phyloP scores from a whole-genome alignment of 2,329 filamentous ascomycete species.

The Thermothelomyces thermophilus region DNA sequence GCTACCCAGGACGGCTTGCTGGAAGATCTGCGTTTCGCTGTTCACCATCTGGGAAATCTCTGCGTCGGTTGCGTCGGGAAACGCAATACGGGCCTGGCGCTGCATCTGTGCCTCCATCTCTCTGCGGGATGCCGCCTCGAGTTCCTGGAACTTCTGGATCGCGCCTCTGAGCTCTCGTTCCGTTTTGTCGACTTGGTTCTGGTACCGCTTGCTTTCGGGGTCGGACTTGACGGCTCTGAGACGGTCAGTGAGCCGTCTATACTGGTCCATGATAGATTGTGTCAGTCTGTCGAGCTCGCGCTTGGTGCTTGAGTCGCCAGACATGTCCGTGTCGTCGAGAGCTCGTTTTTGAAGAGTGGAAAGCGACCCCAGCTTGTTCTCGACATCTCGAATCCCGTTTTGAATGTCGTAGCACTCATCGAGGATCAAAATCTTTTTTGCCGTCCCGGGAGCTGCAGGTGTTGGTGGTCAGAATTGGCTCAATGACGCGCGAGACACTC shows the following conservation, averaged over 20 bases:
- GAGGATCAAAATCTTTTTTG: constrained; percentile 68
- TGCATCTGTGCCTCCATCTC: constrained; percentile 77
- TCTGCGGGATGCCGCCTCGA: constrained; percentile 74
- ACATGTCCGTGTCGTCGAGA: constrained; percentile 69
- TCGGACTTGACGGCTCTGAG: constrained; percentile 78
- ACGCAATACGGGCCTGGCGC: constrained; percentile 84
- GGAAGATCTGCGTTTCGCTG: constrained; percentile 74
- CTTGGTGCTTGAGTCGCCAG: constrained; percentile 56
- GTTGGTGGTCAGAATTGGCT: not conserved
- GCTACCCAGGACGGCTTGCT: constrained; percentile 76
- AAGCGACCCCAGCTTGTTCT: constrained; percentile 65
- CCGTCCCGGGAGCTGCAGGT: constrained; percentile 22
- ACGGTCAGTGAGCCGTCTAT: constrained; percentile 70
- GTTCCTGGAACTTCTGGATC: constrained; percentile 73
- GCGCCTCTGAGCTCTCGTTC: constrained; percentile 74
- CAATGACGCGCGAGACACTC: constrained; percentile 30
- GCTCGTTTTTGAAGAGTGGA: constrained; percentile 63
- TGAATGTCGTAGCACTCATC: constrained; percentile 81
- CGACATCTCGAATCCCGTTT: constrained; percentile 66
- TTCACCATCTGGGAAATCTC: constrained; percentile 75
- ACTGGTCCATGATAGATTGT: constrained; percentile 74
- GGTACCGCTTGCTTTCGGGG: constrained; percentile 69
- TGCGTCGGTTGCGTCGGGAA: constrained; percentile 68
- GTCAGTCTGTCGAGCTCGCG: constrained; percentile 67
- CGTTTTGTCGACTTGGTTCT: constrained; percentile 72